A percentile compares a stretch with the other conserved stretches of the same genome.
Evolutionary conservation across 2,329 filamentous ascomycete species (phyloP).

Genomic region (Alternaria rosae): DNA sequence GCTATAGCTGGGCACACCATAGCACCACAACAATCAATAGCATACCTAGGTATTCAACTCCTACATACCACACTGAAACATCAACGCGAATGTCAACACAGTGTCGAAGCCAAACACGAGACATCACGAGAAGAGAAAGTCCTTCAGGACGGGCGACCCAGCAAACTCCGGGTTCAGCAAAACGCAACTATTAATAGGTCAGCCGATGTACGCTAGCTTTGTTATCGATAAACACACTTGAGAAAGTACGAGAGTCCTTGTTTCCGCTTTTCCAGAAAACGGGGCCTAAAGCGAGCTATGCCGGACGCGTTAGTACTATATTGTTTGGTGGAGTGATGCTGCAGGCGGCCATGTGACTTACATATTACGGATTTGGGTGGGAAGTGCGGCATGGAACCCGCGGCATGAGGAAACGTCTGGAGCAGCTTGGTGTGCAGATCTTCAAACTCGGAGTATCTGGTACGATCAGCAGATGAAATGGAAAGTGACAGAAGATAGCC

Average conservation of each 20-base stretch:
- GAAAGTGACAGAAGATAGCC: not conserved
- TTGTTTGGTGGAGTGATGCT: conserved; percentile 33
- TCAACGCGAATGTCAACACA: not conserved
- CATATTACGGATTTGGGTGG: conserved; percentile 92
- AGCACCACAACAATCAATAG: not conserved
- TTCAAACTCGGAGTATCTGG: conserved; percentile 93
- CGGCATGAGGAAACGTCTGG: conserved; percentile 82
- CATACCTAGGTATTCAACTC: not conserved
- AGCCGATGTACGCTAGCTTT: conserved; percentile 37
- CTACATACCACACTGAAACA: not conserved
- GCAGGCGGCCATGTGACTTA: conserved; percentile 52
- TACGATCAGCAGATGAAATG: conserved; percentile 25
- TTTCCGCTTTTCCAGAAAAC: conserved; percentile 85
- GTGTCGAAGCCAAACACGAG: not conserved
- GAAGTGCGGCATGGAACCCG: conserved; percentile 83
- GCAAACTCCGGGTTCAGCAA: conserved; percentile 93
- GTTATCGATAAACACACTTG: conserved; percentile 68
- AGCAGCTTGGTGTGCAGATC: conserved; percentile 77
- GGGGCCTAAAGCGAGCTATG: conserved; percentile 72
- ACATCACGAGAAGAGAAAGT: conserved; percentile 75
- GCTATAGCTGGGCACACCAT: not conserved
- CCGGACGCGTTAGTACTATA: conserved; percentile 21
- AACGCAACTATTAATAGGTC: conserved; percentile 71
- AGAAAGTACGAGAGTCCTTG: conserved; percentile 89
- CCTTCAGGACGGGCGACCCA: conserved; percentile 86